Evolutionary conservation across 1,284 basidiomycete genomes (phyloP), one percentile per base, ranked within the genome.

Genomic region (Trametes pubescens): DNA sequence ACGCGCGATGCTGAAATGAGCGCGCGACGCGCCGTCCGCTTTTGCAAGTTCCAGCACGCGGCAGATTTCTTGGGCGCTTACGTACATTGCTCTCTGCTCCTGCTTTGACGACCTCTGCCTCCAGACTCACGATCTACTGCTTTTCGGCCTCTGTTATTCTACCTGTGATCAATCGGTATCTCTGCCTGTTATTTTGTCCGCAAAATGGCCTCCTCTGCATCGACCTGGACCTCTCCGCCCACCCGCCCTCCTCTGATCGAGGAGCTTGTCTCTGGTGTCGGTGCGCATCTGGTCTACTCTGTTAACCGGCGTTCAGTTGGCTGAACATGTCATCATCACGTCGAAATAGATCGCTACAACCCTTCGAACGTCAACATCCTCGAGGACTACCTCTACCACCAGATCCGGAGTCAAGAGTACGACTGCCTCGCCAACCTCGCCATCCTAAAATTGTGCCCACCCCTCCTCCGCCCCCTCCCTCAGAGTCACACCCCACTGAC

Each of bases 401-500:
- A 99, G 80, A 93, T 95, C 71, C 85, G 93, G 72, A 92, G 87
- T 72, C 90, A 91, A 72, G 91, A 95, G 74, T 98, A 98, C 74
- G 96, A 99, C 78, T 92, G 94, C 72, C 86, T 98, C 47, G 95
- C 96, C 56, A 98, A 98, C 79, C 82, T 96, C 35, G 93, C 94
- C 51, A 94, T 95, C 67, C 78, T 95, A 53, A 95, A 95, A 78
- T 80, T 95, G 94, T 93, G 71, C 66, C 81, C 68, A 6, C 29
- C 47, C 51, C 44, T 22, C 66, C 40, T 26, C 65, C 53, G 37
- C 59, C 11, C 35, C 60, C 44, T 44, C 32, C 57, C n/a, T 4
- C 9, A 18, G 1, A 57, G 4, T 16, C n/a, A 32, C 6, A n/a
- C 47, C 29, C 29, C 46, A 8, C 37, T 11, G 16, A 46, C n/a